Evolutionary conservation across 2,329 filamentous ascomycete genomes (phyloP), one percentile per base, ranked within the genome.

Genomic region (Pseudocercospora cruenta): DNA sequence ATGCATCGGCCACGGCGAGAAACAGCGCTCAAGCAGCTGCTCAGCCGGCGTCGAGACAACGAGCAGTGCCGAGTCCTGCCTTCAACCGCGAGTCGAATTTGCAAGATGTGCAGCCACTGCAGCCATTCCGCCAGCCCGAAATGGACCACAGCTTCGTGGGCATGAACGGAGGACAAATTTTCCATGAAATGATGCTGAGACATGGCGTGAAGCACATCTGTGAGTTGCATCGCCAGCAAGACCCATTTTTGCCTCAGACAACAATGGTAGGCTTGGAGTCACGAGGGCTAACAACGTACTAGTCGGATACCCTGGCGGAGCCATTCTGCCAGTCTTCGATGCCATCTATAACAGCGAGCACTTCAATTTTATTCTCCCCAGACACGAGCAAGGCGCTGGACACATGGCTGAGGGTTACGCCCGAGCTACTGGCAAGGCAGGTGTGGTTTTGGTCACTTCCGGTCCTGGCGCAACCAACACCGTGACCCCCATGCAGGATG

Each of bases 341-440:
- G 95, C 95, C 76, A 98, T 99, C 78, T 96, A 96, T 87, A 97
- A 97, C 84, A 98, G 94, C 65, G 89, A 91, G 83, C 91, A 97
- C 81, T 97, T 98, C 83, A 90, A 97, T 69, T 98, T 99, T 78
- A 89, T 98, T 79, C 88, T 98, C 8, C 95, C 95, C 31, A 89
- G 92, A 81, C 95, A 99, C 82, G 95, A 98, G 83, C 95, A 99
- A 82, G 95, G 95, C 72, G 95, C 95, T 65, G 95, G 95, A 70
- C 95, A 99, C 82, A 99, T 98, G 95, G 95, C 95, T 16, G 91
- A 98, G 82, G 95, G 95, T 61, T 98, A 98, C 79, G 95, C 95
- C 63, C 90, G 95, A 75, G 94, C 93, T 65, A 94, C 91, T 61
- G 95, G 95, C 73, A 94, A 93, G 82, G 93, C 94, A 65, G 95